These are phyloP conservation scores for Lactifluus piperatus DNA, from an alignment of 768 basidiomycete genomes.

Conservation along the genomic window DNA sequence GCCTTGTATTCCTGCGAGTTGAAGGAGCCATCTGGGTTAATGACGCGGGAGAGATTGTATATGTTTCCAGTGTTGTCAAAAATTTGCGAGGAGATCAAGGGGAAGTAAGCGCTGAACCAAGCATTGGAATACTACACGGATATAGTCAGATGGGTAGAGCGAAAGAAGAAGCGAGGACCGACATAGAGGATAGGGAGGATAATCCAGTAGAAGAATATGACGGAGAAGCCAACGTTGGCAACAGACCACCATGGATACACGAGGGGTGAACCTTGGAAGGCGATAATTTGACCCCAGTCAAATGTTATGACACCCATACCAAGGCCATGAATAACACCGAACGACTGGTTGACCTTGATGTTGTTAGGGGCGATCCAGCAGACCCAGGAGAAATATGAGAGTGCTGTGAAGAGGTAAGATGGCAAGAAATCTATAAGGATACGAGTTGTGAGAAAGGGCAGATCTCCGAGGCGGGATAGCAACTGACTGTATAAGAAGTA, in stretches of 20 bases:
- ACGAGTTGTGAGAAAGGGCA: background rate
- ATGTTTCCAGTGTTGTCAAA: conserved; percentile 65
- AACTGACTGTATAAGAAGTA: conserved; percentile 40
- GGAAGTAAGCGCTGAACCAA: conserved; percentile 30
- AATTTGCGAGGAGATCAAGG: conserved; percentile 26
- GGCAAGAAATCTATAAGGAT: background rate
- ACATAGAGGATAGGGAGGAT: conserved; percentile 34
- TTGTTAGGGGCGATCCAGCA: background rate
- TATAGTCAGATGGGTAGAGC: conserved; percentile 14
- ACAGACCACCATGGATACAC: conserved; percentile 70
- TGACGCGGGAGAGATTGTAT: conserved; percentile 52
- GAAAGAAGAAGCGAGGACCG: background rate
- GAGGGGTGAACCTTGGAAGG: conserved; percentile 51
- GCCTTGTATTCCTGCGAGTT: conserved; percentile 44
- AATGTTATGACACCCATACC: conserved; percentile 76
- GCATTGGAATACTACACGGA: conserved; percentile 40
- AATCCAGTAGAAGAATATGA: conserved; percentile 61
- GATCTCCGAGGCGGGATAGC: background rate
- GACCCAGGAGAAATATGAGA: background rate
- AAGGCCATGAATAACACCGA: conserved; percentile 16
- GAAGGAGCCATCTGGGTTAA: conserved; percentile 46
- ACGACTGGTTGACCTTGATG: background rate
- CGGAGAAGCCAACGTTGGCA: conserved; percentile 76
- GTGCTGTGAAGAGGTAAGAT: background rate
- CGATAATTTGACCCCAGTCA: conserved; percentile 73